These are phyloP conservation scores for Kregervanrija fluxuum DNA, from an alignment of 805 yeast genomes.

Conservation along the genomic window DNA sequence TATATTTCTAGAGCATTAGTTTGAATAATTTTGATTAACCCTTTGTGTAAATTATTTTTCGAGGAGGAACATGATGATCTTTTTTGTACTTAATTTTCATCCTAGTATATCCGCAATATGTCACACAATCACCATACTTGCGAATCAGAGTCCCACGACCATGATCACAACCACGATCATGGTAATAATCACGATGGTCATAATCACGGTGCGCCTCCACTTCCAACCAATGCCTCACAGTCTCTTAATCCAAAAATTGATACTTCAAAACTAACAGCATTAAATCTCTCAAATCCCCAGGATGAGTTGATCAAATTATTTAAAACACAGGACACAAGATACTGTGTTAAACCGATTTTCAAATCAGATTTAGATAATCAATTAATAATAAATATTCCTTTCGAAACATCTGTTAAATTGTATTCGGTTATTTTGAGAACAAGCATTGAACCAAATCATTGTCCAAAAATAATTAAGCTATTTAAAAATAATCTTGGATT, in stretches of 20 bases:
- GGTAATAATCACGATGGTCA: conserved; percentile 20
- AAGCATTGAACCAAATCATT: conserved; percentile 44
- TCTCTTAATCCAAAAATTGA: conserved; percentile 60
- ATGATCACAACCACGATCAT: conserved; percentile 16
- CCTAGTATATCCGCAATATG: no score
- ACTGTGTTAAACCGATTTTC: conserved; percentile 36
- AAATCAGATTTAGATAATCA: conserved; percentile 77
- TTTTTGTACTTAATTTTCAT: no score
- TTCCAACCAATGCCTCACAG: conserved; percentile 63
- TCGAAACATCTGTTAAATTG: conserved; percentile 65
- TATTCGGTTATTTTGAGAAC: conserved; percentile 69
- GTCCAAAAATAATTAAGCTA: conserved; percentile 64
- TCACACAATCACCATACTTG: background rate
- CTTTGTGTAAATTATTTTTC: no score
- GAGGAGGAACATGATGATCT: no score
- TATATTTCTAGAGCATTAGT: background rate
- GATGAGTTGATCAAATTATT: conserved; percentile 46
- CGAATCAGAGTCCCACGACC: conserved; percentile 7
- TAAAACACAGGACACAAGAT: conserved; percentile 43
- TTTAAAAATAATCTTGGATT: conserved; percentile 63
- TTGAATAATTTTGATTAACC: no score
- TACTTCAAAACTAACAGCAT: conserved; percentile 48
- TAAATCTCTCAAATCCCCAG: conserved; percentile 52
- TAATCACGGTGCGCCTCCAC: conserved; percentile 46
- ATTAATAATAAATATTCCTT: conserved; percentile 70